Percentiles rank a stretch among this genome's conserved stretches.
phyloP scores from a whole-genome alignment of 2,329 filamentous ascomycete genomes.

The Calonectria leucothoes region DNA sequence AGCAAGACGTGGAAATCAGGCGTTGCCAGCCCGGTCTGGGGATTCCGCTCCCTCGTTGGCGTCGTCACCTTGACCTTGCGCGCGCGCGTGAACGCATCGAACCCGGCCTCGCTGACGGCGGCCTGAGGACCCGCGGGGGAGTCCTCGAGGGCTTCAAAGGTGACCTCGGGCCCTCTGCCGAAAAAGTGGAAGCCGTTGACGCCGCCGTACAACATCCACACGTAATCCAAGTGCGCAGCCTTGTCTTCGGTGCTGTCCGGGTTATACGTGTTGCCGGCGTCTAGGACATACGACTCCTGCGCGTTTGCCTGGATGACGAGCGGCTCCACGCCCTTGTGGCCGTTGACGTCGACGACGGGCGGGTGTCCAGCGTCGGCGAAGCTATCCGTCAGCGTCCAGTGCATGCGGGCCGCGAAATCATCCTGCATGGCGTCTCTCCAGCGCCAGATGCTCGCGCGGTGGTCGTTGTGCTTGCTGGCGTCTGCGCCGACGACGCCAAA shows the following conservation, averaged over 20 bases:
- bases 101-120: background rate
- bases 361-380: background rate
- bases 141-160: background rate
- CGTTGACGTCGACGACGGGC: slow-evolving; percentile 1
- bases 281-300: background rate
- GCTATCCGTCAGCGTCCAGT: slow-evolving; percentile 45
- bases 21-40: background rate
- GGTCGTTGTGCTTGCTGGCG: slow-evolving; percentile 8
- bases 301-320: background rate
- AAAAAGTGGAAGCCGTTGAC: background rate
- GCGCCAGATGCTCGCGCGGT: slow-evolving; percentile 52
- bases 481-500: slow-evolving; percentile 30
- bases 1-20: slow-evolving; percentile 10
- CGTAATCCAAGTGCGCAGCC: background rate
- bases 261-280: background rate
- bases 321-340: slow-evolving; percentile 4
- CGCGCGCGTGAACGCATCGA: background rate
- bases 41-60: background rate
- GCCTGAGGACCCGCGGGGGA: background rate
- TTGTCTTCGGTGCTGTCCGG: background rate
- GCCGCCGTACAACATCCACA: slow-evolving; percentile 3
- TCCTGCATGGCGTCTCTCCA: slow-evolving; percentile 54
- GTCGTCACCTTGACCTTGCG: slow-evolving; percentile 5
- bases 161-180: background rate
- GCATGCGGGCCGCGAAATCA: slow-evolving; percentile 55